These are phyloP conservation scores for Sporothrix globosa DNA, from an alignment of 2,329 filamentous ascomycete species.

Conservation along the genomic window DNA sequence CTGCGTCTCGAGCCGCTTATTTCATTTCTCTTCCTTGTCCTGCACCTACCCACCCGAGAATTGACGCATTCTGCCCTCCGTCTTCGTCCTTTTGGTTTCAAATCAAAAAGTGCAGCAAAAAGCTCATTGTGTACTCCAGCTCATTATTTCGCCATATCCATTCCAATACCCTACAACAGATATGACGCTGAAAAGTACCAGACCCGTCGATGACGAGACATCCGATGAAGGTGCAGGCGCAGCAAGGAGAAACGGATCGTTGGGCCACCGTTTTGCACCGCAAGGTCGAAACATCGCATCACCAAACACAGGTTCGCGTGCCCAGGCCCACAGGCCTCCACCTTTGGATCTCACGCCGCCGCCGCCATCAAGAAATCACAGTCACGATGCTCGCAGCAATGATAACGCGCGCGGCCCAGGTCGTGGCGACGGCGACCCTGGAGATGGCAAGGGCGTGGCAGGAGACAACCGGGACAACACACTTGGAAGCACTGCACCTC, in stretches of 20 bases:
- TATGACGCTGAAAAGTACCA: background rate
- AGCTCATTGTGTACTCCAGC: background rate
- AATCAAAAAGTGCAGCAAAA: background rate
- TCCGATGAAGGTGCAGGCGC: background rate
- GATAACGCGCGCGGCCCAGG: background rate
- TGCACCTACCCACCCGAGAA: background rate
- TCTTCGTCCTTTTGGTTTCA: background rate
- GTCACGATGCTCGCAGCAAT: background rate
- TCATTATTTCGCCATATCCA: background rate
- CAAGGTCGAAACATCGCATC: background rate
- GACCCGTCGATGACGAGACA: background rate
- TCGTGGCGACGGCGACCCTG: background rate
- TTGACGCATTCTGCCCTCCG: background rate
- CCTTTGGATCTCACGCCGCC: background rate
- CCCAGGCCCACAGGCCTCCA: slow-evolving; percentile 1
- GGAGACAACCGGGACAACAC: background rate
- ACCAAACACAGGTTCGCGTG: background rate
- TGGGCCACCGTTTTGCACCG: background rate
- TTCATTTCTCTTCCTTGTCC: background rate
- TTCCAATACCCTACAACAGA: background rate
- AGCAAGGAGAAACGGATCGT: background rate
- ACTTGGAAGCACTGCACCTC: background rate
- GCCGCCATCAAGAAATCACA: background rate
- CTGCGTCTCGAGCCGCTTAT: background rate
- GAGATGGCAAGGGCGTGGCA: background rate